Base-by-base conservation (phyloP, 2,329 filamentous ascomycete genomes). In the Thelonectria discophora region DNA sequence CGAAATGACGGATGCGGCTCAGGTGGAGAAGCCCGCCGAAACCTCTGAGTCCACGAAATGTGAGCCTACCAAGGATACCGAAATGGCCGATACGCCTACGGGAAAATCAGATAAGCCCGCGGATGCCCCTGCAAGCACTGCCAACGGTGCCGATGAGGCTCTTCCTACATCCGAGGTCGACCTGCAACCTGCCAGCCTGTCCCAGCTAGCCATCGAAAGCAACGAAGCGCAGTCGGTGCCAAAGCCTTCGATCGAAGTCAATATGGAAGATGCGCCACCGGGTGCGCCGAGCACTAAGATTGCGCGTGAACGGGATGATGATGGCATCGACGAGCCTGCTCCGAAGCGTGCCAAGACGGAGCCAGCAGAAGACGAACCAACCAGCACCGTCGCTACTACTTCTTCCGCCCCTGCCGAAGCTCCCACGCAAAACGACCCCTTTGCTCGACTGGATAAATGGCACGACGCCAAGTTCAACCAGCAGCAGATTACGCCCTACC, bases 321-420 rank as follows among this genome's bases (percentile, higher is more conserved):
- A 97, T 65, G 80, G 81, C 1, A 79, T 79, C 13, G 75, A 75
- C 11, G 86, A 92, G 65, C 93, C 90, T 55, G 86, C 86, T 15
- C 86, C 93, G 1, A 97, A 97, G 81, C 89, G 94, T 24, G 87
- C 91, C 39, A 94, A 89, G 78, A 90, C 92, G 0, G 90, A 91
- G 15, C 81, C 81, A 12, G 80, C 82, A 45, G 78, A 79, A 1
- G 79, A 81, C 32, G 76, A 78, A 49, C 68, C 67, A n/a, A 57
- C 52, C 7, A 55, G 62, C 9, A 45, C 58, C 21, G 47, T 58
- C 6, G 40, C 62, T 12, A 48, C 50, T 9, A 63, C 66, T 30
- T 49, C 65, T 13, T 54, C 67, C 11, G 63, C 67, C 1, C 56
- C 69, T 7, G 55, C 67, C 8, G 66, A 75, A 62, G 64, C 66